A percentile compares a stretch with the other conserved stretches of the same genome.
Conservation (phyloP, 805 yeast genomes). For the Tetrapisispora taiwanensis region DNA sequence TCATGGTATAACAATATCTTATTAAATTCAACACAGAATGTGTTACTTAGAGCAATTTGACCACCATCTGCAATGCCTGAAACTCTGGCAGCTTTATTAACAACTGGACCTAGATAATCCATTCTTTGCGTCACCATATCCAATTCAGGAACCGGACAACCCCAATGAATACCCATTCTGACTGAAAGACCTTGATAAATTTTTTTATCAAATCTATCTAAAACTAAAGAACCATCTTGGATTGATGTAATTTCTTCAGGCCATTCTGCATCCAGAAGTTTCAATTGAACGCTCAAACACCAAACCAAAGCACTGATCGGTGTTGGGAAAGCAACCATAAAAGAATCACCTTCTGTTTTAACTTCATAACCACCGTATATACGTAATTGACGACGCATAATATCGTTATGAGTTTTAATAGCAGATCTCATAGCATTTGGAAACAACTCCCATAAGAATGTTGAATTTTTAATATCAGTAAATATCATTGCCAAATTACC, state of each 20-base stretch:
- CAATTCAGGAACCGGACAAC: slow-evolving; percentile 88
- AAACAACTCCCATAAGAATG: slow-evolving; percentile 83
- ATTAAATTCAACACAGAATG: slow-evolving; percentile 63
- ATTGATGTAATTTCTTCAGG: slow-evolving; percentile 82
- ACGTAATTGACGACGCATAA: slow-evolving; percentile 88
- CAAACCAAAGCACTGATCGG: slow-evolving; percentile 84
- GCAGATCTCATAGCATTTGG: slow-evolving; percentile 96
- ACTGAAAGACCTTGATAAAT: slow-evolving; percentile 87
- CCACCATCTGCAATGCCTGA: slow-evolving; percentile 97
- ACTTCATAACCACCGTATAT: slow-evolving; percentile 97
- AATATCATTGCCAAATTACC: slow-evolving; percentile 94
- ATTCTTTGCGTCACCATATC: slow-evolving; percentile 92
- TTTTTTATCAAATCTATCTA: slow-evolving; percentile 46
- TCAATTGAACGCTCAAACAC: slow-evolving; percentile 90
- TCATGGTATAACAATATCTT: slow-evolving; percentile 39
- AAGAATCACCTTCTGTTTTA: slow-evolving; percentile 98
- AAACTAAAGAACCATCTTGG: slow-evolving; percentile 72
- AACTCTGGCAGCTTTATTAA: slow-evolving; percentile 86
- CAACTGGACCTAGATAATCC: slow-evolving; percentile 99
- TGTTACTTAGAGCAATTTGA: slow-evolving; percentile 81
- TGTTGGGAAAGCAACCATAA: slow-evolving; percentile 93
- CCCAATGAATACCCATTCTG: slow-evolving; percentile 98
- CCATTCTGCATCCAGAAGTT: slow-evolving; percentile 81
- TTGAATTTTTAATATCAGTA: slow-evolving; percentile 93
- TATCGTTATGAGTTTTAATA: slow-evolving; percentile 82